Percentiles rank a stretch among this genome's conserved stretches.
Conservation (phyloP, 1,284 basidiomycete genomes). For the Pseudozyma flocculosa region DNA sequence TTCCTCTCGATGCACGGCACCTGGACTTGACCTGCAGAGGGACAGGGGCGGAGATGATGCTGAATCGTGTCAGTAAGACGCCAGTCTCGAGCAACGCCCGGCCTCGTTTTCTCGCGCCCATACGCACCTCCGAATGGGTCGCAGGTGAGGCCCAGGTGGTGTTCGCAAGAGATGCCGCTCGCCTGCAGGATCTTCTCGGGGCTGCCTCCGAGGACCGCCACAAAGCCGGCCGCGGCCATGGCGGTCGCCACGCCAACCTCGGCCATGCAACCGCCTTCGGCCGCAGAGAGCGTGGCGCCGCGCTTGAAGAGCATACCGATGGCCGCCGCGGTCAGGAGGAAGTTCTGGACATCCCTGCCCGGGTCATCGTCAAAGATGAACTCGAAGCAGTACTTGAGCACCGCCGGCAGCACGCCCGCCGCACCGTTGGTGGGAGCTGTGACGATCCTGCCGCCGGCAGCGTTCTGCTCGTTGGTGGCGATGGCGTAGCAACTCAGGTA, state of each 20-base stretch:
- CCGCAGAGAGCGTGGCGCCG: slow-evolving; percentile 91
- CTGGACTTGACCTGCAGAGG: slow-evolving; percentile 82
- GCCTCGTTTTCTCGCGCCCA: too few relatives aligned
- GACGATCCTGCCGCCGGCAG: slow-evolving; percentile 86
- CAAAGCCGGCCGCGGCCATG: slow-evolving; percentile 89
- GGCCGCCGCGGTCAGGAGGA: slow-evolving; percentile 78
- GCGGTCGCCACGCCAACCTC: slow-evolving; percentile 71
- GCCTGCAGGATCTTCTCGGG: slow-evolving; percentile 67
- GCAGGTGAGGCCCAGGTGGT: slow-evolving; percentile 51
- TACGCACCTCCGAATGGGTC: slow-evolving; percentile 27
- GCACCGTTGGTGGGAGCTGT: slow-evolving; percentile 82
- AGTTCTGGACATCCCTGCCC: slow-evolving; percentile 80
- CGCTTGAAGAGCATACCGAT: slow-evolving; percentile 96
- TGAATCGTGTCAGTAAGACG: too few relatives aligned
- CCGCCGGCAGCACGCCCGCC: slow-evolving; percentile 84
- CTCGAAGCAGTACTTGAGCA: slow-evolving; percentile 79
- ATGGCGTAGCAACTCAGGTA: slow-evolving; percentile 67
- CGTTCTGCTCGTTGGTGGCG: slow-evolving; percentile 71
- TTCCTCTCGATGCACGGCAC: slow-evolving; percentile 83
- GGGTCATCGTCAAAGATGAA: slow-evolving; percentile 73
- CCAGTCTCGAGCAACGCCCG: too few relatives aligned
- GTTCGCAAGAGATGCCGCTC: slow-evolving; percentile 84
- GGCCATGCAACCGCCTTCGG: slow-evolving; percentile 67
- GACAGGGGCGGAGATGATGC: slow-evolving; percentile 84
- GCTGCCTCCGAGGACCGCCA: slow-evolving; percentile 67